A percentile compares a stretch with the other conserved stretches of the same genome.
These are phyloP conservation scores for Plantago major DNA, from an alignment of 257 asterid genomes.

Conservation along the genomic window DNA sequence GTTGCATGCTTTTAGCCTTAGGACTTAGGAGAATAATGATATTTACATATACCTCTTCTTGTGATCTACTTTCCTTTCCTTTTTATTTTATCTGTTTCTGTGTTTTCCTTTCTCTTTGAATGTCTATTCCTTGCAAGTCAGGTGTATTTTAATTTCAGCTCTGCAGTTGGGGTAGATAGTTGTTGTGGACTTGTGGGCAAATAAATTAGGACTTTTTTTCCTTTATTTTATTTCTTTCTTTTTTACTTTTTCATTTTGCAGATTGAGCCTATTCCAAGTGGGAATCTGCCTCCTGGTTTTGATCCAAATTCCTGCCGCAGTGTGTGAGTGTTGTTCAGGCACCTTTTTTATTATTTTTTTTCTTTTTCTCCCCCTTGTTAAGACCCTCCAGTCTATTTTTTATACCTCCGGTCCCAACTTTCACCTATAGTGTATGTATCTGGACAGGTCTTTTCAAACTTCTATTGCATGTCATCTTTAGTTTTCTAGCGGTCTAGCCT, in stretches of 20 bases:
- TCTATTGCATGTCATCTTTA: conserved; percentile 9
- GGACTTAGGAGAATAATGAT: too few species aligned
- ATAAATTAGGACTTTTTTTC: conserved; percentile 7
- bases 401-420: background rate
- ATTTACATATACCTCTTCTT: too few species aligned
- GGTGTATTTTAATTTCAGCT: background rate
- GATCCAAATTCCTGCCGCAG: conserved; percentile 88
- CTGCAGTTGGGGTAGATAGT: conserved; percentile 14
- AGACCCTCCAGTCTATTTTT: too few species aligned
- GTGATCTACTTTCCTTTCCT: too few species aligned
- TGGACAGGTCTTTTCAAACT: conserved; percentile 5
- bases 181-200: background rate
- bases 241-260: conserved; percentile 41
- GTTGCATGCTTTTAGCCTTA: too few species aligned
- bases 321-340: conserved; percentile 68
- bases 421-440: background rate
- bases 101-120: too few species aligned
- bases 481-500: background rate
- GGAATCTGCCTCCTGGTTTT: conserved; percentile 84
- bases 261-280: conserved; percentile 88
- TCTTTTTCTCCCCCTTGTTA: conserved; percentile 1
- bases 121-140: background rate
- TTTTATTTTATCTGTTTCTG: too few species aligned
- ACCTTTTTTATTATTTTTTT: conserved; percentile 4
- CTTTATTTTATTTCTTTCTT: conserved; percentile 24